A percentile compares a stretch with the other conserved stretches of the same genome.
Evolutionary conservation across 192 early-diverging fungal species (phyloP).

Genomic region (Paraglomus brasilianum): DNA sequence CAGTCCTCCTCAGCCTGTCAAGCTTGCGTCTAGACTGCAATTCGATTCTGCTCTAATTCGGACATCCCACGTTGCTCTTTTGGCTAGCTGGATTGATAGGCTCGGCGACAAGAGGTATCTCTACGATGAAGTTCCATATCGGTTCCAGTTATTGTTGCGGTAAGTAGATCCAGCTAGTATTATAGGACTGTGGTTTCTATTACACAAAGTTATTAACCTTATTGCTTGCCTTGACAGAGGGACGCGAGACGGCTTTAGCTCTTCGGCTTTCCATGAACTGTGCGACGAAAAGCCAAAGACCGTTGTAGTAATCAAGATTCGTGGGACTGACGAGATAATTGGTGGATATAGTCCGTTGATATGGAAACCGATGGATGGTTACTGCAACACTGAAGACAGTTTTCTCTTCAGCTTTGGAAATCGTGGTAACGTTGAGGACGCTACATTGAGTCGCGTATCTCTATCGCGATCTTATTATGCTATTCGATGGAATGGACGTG

Average conservation of each 20-base stretch:
- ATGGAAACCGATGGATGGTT: constrained; percentile 16
- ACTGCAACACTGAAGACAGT: constrained; percentile 30
- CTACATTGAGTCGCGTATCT: constrained; percentile 13
- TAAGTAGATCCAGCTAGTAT: too few relatives aligned
- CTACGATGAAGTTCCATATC: constrained; percentile 20
- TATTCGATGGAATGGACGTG: constrained; percentile 20
- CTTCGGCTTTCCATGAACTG: constrained; percentile 12
- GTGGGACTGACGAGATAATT: constrained; percentile 11
- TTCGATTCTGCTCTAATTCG: constrained; percentile 18
- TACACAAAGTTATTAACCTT: too few relatives aligned
- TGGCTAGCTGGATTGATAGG: constrained; percentile 26
- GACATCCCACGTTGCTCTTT: constrained; percentile 6
- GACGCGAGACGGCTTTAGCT: constrained; percentile 24
- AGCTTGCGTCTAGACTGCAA: constrained; percentile 10
- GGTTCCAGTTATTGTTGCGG: constrained; percentile 9
- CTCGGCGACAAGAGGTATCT: constrained; percentile 24
- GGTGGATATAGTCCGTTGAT: constrained; percentile 20
- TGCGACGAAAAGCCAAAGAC: constrained; percentile 20
- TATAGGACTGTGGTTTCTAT: too few relatives aligned
- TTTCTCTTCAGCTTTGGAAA: constrained; percentile 21
- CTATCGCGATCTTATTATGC: constrained; percentile 22
- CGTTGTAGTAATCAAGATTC: constrained; percentile 19
- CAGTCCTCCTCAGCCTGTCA: constrained; percentile 3
- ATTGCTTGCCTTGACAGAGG: background rate
- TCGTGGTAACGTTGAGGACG: constrained; percentile 21